Evolutionary conservation across 805 yeast genomes (phyloP), one percentile per base, ranked within the genome.

Genomic region (Lipomyces yamadae): DNA sequence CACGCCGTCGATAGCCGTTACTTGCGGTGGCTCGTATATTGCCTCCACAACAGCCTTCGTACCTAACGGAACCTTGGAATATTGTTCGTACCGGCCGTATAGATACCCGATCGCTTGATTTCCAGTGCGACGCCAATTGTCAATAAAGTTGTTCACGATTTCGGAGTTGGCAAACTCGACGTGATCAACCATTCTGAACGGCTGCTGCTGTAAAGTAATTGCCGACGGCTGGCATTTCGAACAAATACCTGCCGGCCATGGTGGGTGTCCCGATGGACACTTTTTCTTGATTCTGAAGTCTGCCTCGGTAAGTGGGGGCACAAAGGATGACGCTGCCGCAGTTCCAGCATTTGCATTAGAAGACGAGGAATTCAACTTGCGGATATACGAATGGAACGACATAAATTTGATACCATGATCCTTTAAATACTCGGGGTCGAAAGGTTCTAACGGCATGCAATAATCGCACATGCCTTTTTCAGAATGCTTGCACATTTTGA

Each of bases 401-500:
- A 86, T 81, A 77, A 94, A 98, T 77, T 95, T 95, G 76, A 94
- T 91, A 50, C 85, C 87, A 69, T 92, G 82, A 69, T 87, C 88
- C 59, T 85, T 85, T 70, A 88, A 88, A 76, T 92, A 94, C 30
- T 83, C 85, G 70, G 83, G 83, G 77, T 95, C 97, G 91, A 94
- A 95, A 2, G 99, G 98, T 45, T 97, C 97, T 61, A 95, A 79
- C 0, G 98, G 97, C 42, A 96, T 87, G 77, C 98, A 95, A 76
- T 92, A 92, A 75, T 95, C 99, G 78, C 99, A 95, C 98, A 95
- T 95, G 1, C 98, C 99, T 73, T 88, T 89, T 50, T 88, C 94
- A 2, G 94, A 90, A 76, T 95, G 99, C 67, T 88, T 85, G 78
- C 99, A 94, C 68, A 92, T 80, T 1, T 77, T 73, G 30, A 74